Base-by-base conservation (phyloP, 371 early-diverging fungal genomes). In the Actinomortierella ambigua region DNA sequence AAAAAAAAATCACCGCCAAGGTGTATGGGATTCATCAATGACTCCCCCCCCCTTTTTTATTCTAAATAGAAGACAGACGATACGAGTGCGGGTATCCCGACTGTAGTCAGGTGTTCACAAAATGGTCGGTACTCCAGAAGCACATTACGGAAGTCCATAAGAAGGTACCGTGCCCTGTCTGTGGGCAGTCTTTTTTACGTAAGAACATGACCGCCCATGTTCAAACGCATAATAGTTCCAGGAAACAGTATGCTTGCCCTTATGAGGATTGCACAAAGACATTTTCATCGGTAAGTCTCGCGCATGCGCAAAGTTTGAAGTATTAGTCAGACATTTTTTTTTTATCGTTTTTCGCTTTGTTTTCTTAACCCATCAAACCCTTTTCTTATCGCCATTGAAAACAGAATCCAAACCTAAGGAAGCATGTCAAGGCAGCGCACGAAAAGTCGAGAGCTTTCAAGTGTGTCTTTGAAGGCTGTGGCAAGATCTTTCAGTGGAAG, bases 111-210 rank as follows among this genome's bases (percentile, higher is more conserved):
- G 43, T 50, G 28, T 89, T 88, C 62, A 27, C 56, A 2, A 88
- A 86, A 62, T 89, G 88, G 89, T 68, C 86, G 0, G 65, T 81
- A n/a, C 75, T 91, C 0, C 85, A 86, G 49, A 66, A 75, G 22
- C 91, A 91, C 59, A 69, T 81, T 17, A 77, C 75, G 13, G 44
- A 67, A 2, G 67, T 51, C 1, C 91, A 91, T 70, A 71, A 71
- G 44, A 80, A 80, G 2, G 53, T 65, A 6, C 63, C 49, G 0
- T 91, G 92, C 51, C 22, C 59, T 0, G 23, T 76, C 2, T 91
- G 92, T 61, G 64, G 78, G n/a, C 86, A 82, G 28, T 57, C 63
- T 6, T 83, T 86, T n/a, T 26, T 62, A 53, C 65, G 59, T 13
- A 50, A 34, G 27, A 66, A 57, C 39, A 28, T 71, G 23, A 29